These are phyloP conservation scores for Aureobasidium uvarum DNA, from an alignment of 2,329 filamentous ascomycete species.

Conservation along the genomic window DNA sequence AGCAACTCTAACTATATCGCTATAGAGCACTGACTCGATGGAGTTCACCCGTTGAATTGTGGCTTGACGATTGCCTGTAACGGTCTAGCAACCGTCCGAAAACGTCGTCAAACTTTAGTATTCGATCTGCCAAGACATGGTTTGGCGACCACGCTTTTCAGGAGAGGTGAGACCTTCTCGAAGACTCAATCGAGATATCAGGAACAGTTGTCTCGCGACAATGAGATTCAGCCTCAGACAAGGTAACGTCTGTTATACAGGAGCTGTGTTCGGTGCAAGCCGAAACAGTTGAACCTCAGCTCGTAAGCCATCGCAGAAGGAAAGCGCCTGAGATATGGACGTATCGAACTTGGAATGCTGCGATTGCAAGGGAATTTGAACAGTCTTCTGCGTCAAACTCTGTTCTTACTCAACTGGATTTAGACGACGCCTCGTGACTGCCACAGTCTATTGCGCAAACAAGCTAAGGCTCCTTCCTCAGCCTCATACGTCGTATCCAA, in stretches of 20 bases:
- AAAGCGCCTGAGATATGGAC: neutral
- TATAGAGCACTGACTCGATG: conserved; percentile 15
- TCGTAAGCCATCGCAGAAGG: neutral
- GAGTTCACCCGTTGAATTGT: neutral
- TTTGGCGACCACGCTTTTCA: neutral
- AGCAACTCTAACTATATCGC: conserved; percentile 5
- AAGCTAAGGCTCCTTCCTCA: conserved; percentile 9
- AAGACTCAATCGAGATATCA: conserved; percentile 3
- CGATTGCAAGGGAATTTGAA: neutral
- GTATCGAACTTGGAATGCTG: neutral
- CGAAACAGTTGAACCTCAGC: conserved; percentile 20
- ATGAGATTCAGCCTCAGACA: neutral
- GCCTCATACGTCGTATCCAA: conserved; percentile 21
- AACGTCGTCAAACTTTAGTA: conserved; percentile 16
- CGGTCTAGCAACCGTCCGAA: conserved; percentile 17
- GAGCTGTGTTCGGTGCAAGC: neutral
- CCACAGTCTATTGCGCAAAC: neutral
- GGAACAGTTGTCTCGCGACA: neutral
- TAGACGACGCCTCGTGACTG: conserved; percentile 9
- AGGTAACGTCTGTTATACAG: neutral
- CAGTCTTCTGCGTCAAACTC: neutral
- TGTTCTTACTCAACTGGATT: neutral
- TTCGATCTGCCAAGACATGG: conserved; percentile 2
- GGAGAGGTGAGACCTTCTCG: conserved; percentile 14
- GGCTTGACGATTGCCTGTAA: conserved; percentile 7